Evolutionary conservation across 257 asterid species (phyloP).

Genomic region (Rauvolfia tetraphylla): DNA sequence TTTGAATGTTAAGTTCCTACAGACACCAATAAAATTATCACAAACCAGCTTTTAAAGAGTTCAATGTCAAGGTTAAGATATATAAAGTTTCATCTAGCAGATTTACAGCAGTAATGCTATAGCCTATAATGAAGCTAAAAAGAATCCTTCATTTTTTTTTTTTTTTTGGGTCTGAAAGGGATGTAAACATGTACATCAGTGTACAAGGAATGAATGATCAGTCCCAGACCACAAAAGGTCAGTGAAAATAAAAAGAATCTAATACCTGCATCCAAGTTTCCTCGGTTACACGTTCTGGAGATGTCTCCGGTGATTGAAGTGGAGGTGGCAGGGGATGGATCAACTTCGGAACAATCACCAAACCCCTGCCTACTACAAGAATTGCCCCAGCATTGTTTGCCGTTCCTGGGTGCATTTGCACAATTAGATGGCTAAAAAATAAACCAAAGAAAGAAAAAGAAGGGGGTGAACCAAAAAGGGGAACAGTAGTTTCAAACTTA

Average conservation of each 20-base stretch:
- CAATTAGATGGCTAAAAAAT: constrained; percentile 20
- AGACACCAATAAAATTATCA: constrained; percentile 14
- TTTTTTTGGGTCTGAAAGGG: no score
- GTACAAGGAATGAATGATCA: no score
- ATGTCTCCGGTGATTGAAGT: constrained; percentile 85
- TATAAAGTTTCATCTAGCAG: not conserved
- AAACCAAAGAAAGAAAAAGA: not conserved
- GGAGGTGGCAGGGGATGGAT: constrained; percentile 99
- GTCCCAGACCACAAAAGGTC: no score
- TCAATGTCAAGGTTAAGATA: no score
- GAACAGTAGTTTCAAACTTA: constrained; percentile 26
- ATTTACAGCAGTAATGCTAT: not conserved
- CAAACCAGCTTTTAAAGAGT: not conserved
- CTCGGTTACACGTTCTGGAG: constrained; percentile 78
- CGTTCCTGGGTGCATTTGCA: constrained; percentile 56
- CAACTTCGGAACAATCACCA: constrained; percentile 85
- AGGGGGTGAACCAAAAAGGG: not conserved
- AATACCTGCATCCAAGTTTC: constrained; percentile 99
- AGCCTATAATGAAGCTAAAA: not conserved
- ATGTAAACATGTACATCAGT: no score
- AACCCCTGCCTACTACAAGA: constrained; percentile 90
- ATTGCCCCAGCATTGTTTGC: constrained; percentile 99
- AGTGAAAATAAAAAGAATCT: not conserved
- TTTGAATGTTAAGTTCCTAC: constrained; percentile 94
- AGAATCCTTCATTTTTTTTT: no score